Base-by-base conservation (phyloP, 108 stramenopile species). In the Phaeodactylum tricornutum region DNA sequence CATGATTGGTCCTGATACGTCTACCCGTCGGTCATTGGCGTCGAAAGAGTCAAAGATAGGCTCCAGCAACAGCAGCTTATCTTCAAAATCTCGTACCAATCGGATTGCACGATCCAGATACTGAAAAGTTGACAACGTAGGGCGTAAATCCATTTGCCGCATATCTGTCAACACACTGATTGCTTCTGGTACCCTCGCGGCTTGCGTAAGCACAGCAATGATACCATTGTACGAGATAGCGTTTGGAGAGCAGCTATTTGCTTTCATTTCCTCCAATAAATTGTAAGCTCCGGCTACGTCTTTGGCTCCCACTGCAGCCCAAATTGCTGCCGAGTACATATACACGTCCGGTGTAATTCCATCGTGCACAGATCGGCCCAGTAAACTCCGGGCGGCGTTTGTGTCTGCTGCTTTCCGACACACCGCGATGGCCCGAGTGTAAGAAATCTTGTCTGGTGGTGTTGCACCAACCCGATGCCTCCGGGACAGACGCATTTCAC, bases 281-380 rank as follows among this genome's bases (percentile, higher is more conserved):
- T 28, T 33, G 25, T 59, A 35, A 4, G 73, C 75, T 16, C 21
- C 40, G 1, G 42, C 26, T 29, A 54, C 44, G 42, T 72, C 53
- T 2, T 67, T 71, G 23, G 50, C 47, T 21, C 59, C 47, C 52
- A 72, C 79, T n/a, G 84, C 84, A 19, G 63, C 64, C 84, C 79
- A 81, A 4, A 85, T 85, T 12, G 76, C 62, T 2, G 84, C 63
- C n/a, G 77, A 72, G 52, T 78, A 85, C 50, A 85, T 75, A 40
- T 59, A 81, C 1, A 71, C 61, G 15, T 77, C 77, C 0, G 77
- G 74, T 25, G 53, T 30, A 6, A 76, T 43, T 22, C 55, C 52
- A 46, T 81, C 77, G 26, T 69, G 42, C 5, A 31, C 32, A 21
- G 78, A 76, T 30, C 59, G 43, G n/a, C 61, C 57, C 6, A 85